Evolutionary conservation across 1,284 basidiomycete species (phyloP).

Genomic region (Pseudomicrostroma phylloplanum): DNA sequence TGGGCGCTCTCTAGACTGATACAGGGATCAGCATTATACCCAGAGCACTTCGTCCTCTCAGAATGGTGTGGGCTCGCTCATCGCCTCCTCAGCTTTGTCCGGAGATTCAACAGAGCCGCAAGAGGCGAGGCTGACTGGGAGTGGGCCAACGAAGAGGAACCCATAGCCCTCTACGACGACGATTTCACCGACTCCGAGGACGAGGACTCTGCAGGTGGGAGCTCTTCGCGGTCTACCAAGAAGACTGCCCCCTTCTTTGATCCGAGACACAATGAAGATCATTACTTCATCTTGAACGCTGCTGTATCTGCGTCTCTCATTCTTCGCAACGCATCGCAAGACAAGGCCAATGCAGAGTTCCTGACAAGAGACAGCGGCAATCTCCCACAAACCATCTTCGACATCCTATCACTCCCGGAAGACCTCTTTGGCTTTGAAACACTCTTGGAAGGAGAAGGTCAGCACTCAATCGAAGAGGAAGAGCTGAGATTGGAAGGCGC

Average conservation of each 20-base stretch:
- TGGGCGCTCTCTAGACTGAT: conserved; percentile 4
- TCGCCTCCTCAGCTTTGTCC: conserved; percentile 2
- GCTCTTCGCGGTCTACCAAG: neutral
- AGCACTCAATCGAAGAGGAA: neutral
- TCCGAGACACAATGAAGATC: neutral
- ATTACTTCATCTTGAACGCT: conserved; percentile 8
- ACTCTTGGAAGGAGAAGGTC: neutral
- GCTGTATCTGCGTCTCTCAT: conserved; percentile 3
- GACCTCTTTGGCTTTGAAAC: conserved; percentile 6
- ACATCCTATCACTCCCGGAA: neutral
- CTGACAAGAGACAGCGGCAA: neutral
- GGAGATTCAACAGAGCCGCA: conserved; percentile 3
- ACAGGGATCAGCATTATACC: neutral
- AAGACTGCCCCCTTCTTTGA: neutral
- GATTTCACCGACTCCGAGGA: neutral
- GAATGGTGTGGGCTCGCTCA: conserved; percentile 5
- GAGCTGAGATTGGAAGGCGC: neutral
- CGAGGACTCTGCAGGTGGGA: neutral
- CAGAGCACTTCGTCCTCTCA: neutral
- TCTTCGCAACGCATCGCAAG: neutral
- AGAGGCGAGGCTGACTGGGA: conserved; percentile 1
- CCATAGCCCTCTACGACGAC: neutral
- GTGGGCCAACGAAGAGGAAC: neutral
- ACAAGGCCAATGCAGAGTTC: neutral
- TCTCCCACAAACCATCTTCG: neutral